Evolutionary conservation across 495 filamentous ascomycete species (phyloP).

Genomic region (Tetracladium setigerum): DNA sequence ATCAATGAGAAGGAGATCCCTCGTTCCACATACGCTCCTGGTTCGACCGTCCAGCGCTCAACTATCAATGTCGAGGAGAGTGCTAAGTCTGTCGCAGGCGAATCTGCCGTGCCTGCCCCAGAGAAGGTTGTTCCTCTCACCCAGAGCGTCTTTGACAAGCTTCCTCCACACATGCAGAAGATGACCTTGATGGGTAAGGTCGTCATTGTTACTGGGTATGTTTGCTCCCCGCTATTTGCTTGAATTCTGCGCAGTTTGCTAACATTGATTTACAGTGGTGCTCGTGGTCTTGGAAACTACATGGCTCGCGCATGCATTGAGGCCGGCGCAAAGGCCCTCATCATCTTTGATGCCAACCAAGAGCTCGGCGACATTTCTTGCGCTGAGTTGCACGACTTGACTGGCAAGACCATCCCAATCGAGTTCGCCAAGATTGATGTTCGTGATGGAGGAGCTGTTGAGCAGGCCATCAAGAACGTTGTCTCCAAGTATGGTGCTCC

Average conservation of each 20-base stretch:
- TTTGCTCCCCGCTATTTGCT: neutral
- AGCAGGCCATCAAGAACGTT: slow-evolving; percentile 50
- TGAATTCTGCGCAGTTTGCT: neutral
- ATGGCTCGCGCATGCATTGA: slow-evolving; percentile 72
- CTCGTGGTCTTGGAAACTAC: slow-evolving; percentile 66
- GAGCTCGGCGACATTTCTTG: slow-evolving; percentile 63
- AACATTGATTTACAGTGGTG: slow-evolving; percentile 43
- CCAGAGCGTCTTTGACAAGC: slow-evolving; percentile 32
- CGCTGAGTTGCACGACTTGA: slow-evolving; percentile 55
- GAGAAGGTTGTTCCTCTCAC: slow-evolving; percentile 32
- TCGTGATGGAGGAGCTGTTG: slow-evolving; percentile 55
- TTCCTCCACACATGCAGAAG: slow-evolving; percentile 54
- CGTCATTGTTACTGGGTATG: slow-evolving; percentile 66
- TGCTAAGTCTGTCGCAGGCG: neutral
- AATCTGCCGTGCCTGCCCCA: neutral
- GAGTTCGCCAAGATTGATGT: slow-evolving; percentile 75
- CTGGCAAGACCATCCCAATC: slow-evolving; percentile 50
- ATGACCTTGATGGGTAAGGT: slow-evolving; percentile 60
- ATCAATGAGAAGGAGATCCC: slow-evolving; percentile 17
- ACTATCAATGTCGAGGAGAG: slow-evolving; percentile 11
- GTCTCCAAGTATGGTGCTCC: slow-evolving; percentile 55
- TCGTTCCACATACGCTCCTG: slow-evolving; percentile 10
- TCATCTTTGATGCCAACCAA: slow-evolving; percentile 67
- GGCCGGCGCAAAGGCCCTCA: slow-evolving; percentile 62
- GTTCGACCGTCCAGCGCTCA: slow-evolving; percentile 5